Evolutionary conservation across 2,329 filamentous ascomycete species (phyloP).

Genomic region (Pestalotiopsis sp.): DNA sequence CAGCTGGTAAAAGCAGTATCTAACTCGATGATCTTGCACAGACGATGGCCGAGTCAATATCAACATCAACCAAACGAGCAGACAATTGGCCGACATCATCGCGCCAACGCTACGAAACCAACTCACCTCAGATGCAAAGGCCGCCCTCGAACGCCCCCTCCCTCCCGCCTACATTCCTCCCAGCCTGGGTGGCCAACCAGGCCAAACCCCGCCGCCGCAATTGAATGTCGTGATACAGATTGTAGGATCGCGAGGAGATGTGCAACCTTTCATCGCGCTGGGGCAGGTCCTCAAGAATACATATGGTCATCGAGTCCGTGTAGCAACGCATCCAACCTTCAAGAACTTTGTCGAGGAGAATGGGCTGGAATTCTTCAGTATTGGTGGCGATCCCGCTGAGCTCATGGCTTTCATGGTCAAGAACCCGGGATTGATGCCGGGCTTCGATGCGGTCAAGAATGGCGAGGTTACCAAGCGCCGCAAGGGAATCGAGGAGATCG

Average conservation of each 20-base stretch:
- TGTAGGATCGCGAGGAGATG: constrained; percentile 55
- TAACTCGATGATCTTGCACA: constrained; percentile 26
- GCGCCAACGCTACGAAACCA: constrained; percentile 65
- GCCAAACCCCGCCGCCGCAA: constrained; percentile 36
- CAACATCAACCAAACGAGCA: constrained; percentile 73
- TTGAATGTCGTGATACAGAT: constrained; percentile 60
- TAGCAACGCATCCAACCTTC: constrained; percentile 60
- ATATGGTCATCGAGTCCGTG: constrained; percentile 56
- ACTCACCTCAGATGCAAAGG: constrained; percentile 48
- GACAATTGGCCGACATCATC: constrained; percentile 68
- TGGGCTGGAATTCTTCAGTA: constrained; percentile 60
- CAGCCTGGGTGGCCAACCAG: constrained; percentile 68
- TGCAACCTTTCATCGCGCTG: constrained; percentile 63
- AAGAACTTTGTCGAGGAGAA: constrained; percentile 53
- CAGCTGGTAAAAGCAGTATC: constrained; percentile 9
- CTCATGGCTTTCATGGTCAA: constrained; percentile 71
- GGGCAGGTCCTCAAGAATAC: constrained; percentile 50
- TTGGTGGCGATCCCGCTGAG: constrained; percentile 58
- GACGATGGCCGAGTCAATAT: constrained; percentile 81
- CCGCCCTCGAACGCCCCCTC: constrained; percentile 42
- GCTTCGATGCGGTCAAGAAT: constrained; percentile 66
- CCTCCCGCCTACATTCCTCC: constrained; percentile 74
- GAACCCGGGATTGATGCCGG: constrained; percentile 75
- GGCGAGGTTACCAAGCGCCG: constrained; percentile 70
- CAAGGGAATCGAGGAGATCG: constrained; percentile 68